Evolutionary conservation across 179 eudicot species (phyloP), one percentile per base, ranked within the genome.

Genomic region (Drosera spatulata): DNA sequence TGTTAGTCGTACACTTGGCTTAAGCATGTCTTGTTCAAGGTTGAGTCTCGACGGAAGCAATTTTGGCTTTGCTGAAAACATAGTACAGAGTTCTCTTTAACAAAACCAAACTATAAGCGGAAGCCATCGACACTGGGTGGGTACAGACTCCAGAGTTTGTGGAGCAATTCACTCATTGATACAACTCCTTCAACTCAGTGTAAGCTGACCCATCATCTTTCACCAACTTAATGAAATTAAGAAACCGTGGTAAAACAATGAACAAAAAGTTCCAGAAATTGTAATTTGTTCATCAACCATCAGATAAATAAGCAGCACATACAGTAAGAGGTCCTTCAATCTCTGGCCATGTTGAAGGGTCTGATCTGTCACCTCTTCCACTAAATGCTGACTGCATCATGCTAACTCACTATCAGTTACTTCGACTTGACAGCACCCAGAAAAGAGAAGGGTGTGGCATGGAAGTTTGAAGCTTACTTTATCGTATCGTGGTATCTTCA

Each of bases 261-360:
- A 6, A 55, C 5, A 22, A 0, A 22, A 22, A 22, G 33, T 22
- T 22, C 33, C 33, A 22, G 33, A 22, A 22, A 22, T 22, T 22
- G 33, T 22, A 22, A 22, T 22, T 22, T 22, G 33, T 22, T 22
- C 33, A 22, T 22, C 33, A 22, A 22, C 33, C 33, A 22, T 22
- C 33, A 22, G 33, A 22, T 22, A 22, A 22, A 0, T 55, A 5
- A 63, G 33, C 53, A 58, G 9, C 49, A 51, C 85, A 69, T 74
- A 91, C 98, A 64, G 85, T 79, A 48, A 91, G 69, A 62, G 98
- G 98, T 50, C 98, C 98, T 80, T 91, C 96, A 70, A 91, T 73
- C 76, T 85, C 96, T 56, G 98, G 85, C 98, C 98, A 91, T 61
- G 73, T 79, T 63, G 95, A 82, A 68, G 91, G 89, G 65, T 91